phyloP scores from a whole-genome alignment of 768 basidiomycete species.

The Termitomyces titanicus region DNA sequence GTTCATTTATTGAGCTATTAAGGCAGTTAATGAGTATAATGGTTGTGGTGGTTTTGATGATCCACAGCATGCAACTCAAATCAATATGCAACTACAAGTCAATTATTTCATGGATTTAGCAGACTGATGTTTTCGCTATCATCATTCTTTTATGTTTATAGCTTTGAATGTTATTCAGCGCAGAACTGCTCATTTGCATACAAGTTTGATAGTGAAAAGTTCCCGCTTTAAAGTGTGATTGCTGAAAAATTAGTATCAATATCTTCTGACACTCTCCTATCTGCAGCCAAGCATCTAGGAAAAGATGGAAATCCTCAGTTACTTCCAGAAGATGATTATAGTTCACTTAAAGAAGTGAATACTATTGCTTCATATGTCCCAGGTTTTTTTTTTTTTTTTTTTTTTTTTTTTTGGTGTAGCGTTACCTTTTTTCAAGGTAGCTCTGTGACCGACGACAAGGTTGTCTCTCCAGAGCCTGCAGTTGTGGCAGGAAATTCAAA shows the following conservation, averaged over 20 bases:
- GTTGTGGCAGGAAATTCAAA: too few relatives aligned
- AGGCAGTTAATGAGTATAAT: not conserved
- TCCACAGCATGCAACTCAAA: not conserved
- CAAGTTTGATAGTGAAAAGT: slow-evolving; percentile 25
- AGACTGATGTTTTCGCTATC: slow-evolving; percentile 31
- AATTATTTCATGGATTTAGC: slow-evolving; percentile 27
- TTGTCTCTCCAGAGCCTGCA: too few relatives aligned
- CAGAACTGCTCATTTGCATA: slow-evolving; percentile 24
- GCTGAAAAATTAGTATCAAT: slow-evolving; percentile 27
- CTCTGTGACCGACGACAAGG: too few relatives aligned
- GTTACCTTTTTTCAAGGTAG: too few relatives aligned
- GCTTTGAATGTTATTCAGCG: slow-evolving; percentile 39
- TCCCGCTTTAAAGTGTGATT: slow-evolving; percentile 18
- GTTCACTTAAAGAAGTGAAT: slow-evolving; percentile 20
- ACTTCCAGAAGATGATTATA: slow-evolving; percentile 23
- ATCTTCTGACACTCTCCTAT: slow-evolving; percentile 66
- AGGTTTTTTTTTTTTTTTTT: too few relatives aligned
- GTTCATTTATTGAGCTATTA: not conserved
- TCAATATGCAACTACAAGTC: slow-evolving; percentile 31
- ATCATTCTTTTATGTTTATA: slow-evolving; percentile 38
- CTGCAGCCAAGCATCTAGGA: slow-evolving; percentile 18
- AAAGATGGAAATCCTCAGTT: slow-evolving; percentile 15
- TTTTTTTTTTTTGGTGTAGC: too few relatives aligned
- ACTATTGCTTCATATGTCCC: slow-evolving; percentile 11
- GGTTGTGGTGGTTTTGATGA: slow-evolving; percentile 41